Percentiles rank a stretch among this genome's conserved stretches.
phyloP scores from a whole-genome alignment of 2,329 filamentous ascomycete genomes.

The Penicillium aurantiogriseum region DNA sequence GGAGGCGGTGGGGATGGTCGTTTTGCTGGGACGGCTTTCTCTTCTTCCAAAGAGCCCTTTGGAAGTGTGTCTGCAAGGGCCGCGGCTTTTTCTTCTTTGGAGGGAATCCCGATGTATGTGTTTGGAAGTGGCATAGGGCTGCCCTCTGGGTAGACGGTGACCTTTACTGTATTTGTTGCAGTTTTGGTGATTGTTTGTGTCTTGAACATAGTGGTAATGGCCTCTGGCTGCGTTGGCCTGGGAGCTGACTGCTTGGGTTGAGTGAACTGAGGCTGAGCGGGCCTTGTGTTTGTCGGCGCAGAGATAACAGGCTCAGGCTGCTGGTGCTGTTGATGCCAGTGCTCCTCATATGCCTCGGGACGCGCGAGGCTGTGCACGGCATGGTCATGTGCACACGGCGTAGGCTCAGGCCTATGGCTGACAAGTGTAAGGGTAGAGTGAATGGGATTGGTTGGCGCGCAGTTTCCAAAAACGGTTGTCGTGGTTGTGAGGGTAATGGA shows the following conservation, averaged over 20 bases:
- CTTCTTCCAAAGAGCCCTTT: not conserved
- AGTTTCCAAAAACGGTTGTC: constrained; percentile 12
- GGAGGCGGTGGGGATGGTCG: not conserved
- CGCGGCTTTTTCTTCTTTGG: not conserved
- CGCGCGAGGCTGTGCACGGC: not conserved
- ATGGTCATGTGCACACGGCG: not conserved
- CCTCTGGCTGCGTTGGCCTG: not conserved
- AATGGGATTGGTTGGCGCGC: not conserved
- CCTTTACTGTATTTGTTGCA: constrained; percentile 9
- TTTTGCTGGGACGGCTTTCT: constrained; percentile 3
- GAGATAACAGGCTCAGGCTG: not conserved
- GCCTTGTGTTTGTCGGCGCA: not conserved
- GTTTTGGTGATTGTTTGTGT: constrained; percentile 14
- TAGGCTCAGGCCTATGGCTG: not conserved
- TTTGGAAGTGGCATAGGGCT: not conserved
- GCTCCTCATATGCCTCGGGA: not conserved
- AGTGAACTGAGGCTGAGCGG: not conserved
- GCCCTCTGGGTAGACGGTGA: constrained; percentile 7
- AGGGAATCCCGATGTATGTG: no score
- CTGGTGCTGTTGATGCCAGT: not conserved
- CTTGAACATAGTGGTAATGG: constrained; percentile 12
- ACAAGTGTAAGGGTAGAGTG: not conserved
- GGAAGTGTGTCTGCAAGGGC: constrained; percentile 1
- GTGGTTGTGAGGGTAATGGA: constrained; percentile 20
- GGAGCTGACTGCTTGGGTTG: not conserved